Base-by-base conservation (phyloP, 2,329 filamentous ascomycete genomes). In the Ophiostoma quercus region DNA sequence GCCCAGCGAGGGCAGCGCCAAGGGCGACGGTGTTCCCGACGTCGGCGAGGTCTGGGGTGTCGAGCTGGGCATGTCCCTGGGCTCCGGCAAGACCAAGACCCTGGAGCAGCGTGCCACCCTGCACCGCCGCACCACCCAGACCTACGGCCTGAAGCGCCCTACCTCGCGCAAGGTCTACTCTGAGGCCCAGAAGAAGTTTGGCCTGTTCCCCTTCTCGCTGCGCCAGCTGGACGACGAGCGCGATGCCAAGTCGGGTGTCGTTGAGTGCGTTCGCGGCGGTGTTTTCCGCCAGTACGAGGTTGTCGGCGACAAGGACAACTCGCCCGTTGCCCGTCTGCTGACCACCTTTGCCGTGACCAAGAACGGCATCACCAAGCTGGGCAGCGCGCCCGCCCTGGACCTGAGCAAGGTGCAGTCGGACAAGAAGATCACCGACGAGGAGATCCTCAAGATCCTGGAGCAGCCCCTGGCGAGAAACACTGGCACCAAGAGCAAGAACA, bases 371-470 rank as follows among this genome's bases (percentile, higher is more conserved):
- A 92, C 91, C 77, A 92, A 92, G 82, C 84, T 99, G 71, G 89
- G 92, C 76, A 89, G 87, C 34, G 90, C 95, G 43, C 88, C 91
- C 72, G 79, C 89, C 29, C 85, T 90, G 73, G 92, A 98, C 78
- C 79, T 95, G 72, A 87, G 85, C 78, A 93, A 94, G 84, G 88
- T 90, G 85, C 90, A 97, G 87, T 90, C 92, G 43, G 94, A 98
- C 80, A 98, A 98, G 88, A 97, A 97, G 87, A 97, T 99, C 77
- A 90, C 89, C 74, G 94, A 98, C 74, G 92, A 96, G 83, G 94
- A 98, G 83, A 86, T 99, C 74, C 88, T 98, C 76, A 92, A 95
- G 85, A 94, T 98, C 74, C 86, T 99, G 68, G 93, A 95, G 82
- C 91, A 92, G 80, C 94, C 94, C 41, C 82, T 97, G 76, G 84